These are phyloP conservation scores for Lodderomyces jiufengensis DNA, from an alignment of 1,139 yeast genomes.

Conservation along the genomic window DNA sequence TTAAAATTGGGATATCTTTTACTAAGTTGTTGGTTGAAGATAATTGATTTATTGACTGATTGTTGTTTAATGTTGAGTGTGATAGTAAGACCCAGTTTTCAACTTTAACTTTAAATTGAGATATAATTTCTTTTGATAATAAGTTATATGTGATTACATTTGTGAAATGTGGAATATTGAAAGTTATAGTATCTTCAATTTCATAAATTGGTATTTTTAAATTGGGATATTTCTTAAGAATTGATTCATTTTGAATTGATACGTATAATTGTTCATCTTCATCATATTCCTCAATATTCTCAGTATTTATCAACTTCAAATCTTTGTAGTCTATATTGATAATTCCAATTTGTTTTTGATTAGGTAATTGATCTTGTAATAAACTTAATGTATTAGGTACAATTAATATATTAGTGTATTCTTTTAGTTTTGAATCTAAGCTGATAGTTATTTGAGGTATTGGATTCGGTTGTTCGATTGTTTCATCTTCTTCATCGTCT, in stretches of 20 bases:
- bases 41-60: conserved; percentile 26
- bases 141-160: conserved; percentile 30
- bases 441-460: conserved; percentile 18
- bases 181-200: background rate
- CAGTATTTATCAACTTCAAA: conserved; percentile 11
- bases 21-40: conserved; percentile 13
- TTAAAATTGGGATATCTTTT: conserved; percentile 29
- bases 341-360: conserved; percentile 18
- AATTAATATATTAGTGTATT: conserved; percentile 19
- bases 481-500: conserved; percentile 40
- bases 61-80: conserved; percentile 33
- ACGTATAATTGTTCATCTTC: conserved; percentile 55
- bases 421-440: background rate
- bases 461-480: conserved; percentile 12
- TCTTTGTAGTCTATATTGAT: conserved; percentile 20
- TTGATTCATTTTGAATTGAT: conserved; percentile 24
- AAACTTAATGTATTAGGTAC: conserved; percentile 29
- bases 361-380: conserved; percentile 20
- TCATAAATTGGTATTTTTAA: conserved; percentile 23
- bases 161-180: conserved; percentile 29
- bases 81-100: conserved; percentile 30
- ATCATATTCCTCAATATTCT: conserved; percentile 38
- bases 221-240: conserved; percentile 22
- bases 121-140: conserved; percentile 23
- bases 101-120: conserved; percentile 10